phyloP scores from a whole-genome alignment of 2,329 filamentous ascomycete genomes.

The Pseudogymnoascus sp. region DNA sequence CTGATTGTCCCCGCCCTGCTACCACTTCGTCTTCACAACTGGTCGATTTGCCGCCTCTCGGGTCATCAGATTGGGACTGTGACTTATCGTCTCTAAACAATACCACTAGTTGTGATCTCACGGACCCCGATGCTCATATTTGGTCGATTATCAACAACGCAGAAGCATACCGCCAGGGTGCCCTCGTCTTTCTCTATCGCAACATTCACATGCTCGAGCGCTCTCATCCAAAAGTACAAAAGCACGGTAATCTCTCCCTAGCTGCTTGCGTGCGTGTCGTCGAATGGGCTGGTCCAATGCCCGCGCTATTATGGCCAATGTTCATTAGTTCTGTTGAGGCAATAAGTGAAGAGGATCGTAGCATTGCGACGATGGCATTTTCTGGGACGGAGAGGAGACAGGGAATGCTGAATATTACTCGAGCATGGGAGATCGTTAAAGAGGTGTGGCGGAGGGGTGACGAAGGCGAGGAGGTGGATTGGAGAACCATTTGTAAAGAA shows the following conservation, averaged over 20 bases:
- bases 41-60: background rate
- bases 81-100: background rate
- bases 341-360: constrained; percentile 38
- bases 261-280: constrained; percentile 48
- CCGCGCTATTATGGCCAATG: constrained; percentile 54
- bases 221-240: constrained; percentile 42
- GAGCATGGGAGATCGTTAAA: constrained; percentile 50
- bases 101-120: constrained; percentile 6
- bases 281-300: constrained; percentile 49
- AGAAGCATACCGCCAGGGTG: constrained; percentile 42
- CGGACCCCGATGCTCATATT: constrained; percentile 16
- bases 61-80: background rate
- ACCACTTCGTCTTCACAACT: background rate
- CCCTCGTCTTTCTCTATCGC: constrained; percentile 37
- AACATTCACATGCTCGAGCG: constrained; percentile 35
- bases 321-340: constrained; percentile 57
- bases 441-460: constrained; percentile 53
- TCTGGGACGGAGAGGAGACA: constrained; percentile 45
- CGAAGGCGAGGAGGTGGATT: constrained; percentile 12
- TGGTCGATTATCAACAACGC: constrained; percentile 35
- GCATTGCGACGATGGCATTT: constrained; percentile 43
- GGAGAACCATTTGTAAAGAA: constrained; percentile 40
- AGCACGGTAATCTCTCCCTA: constrained; percentile 41
- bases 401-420: constrained; percentile 56
- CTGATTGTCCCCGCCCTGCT: background rate